Evolutionary conservation across 768 basidiomycete genomes (phyloP), one percentile per base, ranked within the genome.

Genomic region (Hericium rajendrae): DNA sequence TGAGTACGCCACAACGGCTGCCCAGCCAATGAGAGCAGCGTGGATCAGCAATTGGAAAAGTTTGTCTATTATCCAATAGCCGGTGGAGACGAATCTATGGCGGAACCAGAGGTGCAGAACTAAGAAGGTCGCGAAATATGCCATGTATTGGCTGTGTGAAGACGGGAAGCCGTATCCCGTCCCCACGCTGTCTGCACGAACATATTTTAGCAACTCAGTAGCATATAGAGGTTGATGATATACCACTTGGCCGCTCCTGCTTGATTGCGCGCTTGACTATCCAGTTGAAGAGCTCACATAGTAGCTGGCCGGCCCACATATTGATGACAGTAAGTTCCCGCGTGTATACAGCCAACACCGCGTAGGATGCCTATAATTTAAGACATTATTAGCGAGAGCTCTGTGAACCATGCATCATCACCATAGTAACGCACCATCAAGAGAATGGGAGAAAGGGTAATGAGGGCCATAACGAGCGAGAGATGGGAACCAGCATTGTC

Each of bases 111-210:
- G 66, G 70, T 93, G 91, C 65, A 85, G 82, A 46, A 84, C 66
- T 48, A 92, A 68, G 69, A 92, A 93, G 0, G 88, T 75, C 5
- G 85, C 76, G 61, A 93, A 92, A 70, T 88, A 93, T 15, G 83
- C 91, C 91, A 93, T 91, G 68, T 85, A 91, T 69, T 93, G 91
- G 69, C 88, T 89, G 66, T 93, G 91, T 13, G 88, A 91, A 0
- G 90, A 91, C 0, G 91, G 91, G 63, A 92, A 92, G 6, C 89
- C 91, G 66, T 91, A 92, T 13, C 90, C 90, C 55, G 78, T 78
- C 18, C 84, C 85, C 50, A 81, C 68, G 56, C 75, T 77, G 46
- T 76, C 85, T 85, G 64, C 11, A 24, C 20, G 12, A 2, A 11
- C 57, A 9, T 22, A 50, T 41, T 48, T 50, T 22, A 38, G 55